These are phyloP conservation scores for Sugiyamaella lignohabitans DNA, from an alignment of 805 yeast species.

Conservation along the genomic window DNA sequence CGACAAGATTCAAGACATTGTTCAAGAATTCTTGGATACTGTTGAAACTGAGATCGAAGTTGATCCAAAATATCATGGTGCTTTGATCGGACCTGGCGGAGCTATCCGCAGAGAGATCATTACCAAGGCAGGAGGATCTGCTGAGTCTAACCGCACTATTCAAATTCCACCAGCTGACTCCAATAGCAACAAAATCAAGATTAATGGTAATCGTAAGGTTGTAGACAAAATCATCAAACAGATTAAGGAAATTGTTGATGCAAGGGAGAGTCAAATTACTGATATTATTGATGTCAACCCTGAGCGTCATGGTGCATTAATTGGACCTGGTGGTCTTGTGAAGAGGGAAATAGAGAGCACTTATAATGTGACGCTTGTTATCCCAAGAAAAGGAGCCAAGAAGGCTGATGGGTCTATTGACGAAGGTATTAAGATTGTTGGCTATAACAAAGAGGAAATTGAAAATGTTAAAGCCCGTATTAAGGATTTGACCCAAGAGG, in stretches of 20 bases:
- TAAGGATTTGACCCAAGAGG: slow-evolving; percentile 52
- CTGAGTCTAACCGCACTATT: slow-evolving; percentile 43
- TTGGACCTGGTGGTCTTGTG: slow-evolving; percentile 75
- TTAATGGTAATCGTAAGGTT: slow-evolving; percentile 67
- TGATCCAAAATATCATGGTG: slow-evolving; percentile 66
- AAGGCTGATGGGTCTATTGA: slow-evolving; percentile 26
- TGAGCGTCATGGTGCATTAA: slow-evolving; percentile 64
- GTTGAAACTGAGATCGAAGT: slow-evolving; percentile 55
- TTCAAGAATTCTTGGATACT: slow-evolving; percentile 58
- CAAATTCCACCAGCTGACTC: slow-evolving; percentile 66
- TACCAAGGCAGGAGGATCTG: slow-evolving; percentile 63
- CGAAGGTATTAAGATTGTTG: slow-evolving; percentile 50
- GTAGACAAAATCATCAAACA: slow-evolving; percentile 62
- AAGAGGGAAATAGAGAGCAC: slow-evolving; percentile 69
- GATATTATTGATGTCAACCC: slow-evolving; percentile 43
- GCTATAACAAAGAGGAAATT: slow-evolving; percentile 55
- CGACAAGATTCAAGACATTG: slow-evolving; percentile 52
- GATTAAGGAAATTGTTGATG: slow-evolving; percentile 55
- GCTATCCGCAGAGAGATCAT: slow-evolving; percentile 67
- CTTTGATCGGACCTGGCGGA: slow-evolving; percentile 75
- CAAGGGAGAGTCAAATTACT: slow-evolving; percentile 41
- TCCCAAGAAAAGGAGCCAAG: slow-evolving; percentile 49
- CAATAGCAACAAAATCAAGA: slow-evolving; percentile 43
- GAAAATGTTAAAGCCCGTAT: slow-evolving; percentile 59
- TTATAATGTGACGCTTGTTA: slow-evolving; percentile 52